Conservation (phyloP, 148 eudicot species). For the Rhododendron ovatum region DNA sequence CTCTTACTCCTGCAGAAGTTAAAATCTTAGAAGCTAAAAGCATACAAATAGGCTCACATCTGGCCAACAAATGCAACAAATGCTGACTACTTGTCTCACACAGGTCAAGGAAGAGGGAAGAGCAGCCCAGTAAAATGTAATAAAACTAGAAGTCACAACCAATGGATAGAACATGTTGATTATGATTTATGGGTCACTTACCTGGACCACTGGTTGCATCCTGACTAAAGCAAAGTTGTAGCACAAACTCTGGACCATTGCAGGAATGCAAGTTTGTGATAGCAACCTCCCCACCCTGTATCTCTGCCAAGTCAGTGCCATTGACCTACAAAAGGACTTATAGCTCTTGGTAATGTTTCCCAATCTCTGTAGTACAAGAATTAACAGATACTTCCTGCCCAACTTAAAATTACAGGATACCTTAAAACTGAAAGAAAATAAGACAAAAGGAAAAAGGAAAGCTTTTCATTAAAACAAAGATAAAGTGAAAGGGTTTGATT, state of each 20-base stretch:
- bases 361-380: neutral
- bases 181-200: slow-evolving; percentile 9
- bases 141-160: neutral
- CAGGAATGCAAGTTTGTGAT: slow-evolving; percentile 64
- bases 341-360: neutral
- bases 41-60: neutral
- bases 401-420: neutral
- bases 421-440: neutral
- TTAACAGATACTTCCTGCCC: neutral
- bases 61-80: neutral
- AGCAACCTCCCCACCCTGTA: slow-evolving; percentile 68
- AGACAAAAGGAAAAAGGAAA: neutral
- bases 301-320: slow-evolving; percentile 50
- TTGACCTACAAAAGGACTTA: slow-evolving; percentile 54
- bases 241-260: slow-evolving; percentile 62
- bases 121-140: neutral
- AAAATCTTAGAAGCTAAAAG: neutral
- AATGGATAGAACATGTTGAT: neutral
- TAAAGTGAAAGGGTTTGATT: neutral
- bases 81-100: neutral
- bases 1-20: slow-evolving; percentile 32
- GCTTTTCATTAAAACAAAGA: neutral
- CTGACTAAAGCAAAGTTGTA: slow-evolving; percentile 32
- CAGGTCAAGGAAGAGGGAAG: neutral
- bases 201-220: slow-evolving; percentile 25